Percentiles rank a stretch among this genome's conserved stretches.
Evolutionary conservation across 371 early-diverging fungal species (phyloP).

Genomic region (Haplosporangium sp.): DNA sequence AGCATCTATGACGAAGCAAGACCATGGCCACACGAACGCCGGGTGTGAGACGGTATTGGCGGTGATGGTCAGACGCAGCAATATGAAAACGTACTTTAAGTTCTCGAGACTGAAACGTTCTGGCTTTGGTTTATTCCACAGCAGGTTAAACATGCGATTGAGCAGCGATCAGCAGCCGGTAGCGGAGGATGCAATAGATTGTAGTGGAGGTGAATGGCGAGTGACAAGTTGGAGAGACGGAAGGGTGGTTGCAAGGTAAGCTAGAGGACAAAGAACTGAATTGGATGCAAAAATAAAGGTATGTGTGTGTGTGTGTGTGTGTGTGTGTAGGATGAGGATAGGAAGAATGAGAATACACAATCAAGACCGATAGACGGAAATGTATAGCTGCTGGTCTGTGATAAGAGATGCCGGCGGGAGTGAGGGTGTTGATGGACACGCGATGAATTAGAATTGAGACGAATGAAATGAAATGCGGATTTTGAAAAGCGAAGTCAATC

Average conservation of each 20-base stretch:
- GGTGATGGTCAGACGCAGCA: too few species aligned
- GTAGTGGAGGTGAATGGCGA: background rate
- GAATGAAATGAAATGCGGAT: too few species aligned
- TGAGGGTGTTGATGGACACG: too few species aligned
- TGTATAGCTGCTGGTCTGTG: background rate
- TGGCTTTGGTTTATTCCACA: slow-evolving; percentile 54
- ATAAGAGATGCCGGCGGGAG: background rate
- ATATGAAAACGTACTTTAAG: slow-evolving; percentile 36
- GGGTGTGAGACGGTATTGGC: too few species aligned
- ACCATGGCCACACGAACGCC: background rate
- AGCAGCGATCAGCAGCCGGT: slow-evolving; percentile 7
- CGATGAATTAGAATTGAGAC: too few species aligned
- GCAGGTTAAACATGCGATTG: slow-evolving; percentile 47
- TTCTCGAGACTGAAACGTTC: slow-evolving; percentile 55
- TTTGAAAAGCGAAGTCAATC: too few species aligned
- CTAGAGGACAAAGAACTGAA: background rate
- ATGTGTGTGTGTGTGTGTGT: background rate
- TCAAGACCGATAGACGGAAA: background rate
- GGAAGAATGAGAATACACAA: slow-evolving; percentile 21
- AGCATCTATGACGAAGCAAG: background rate
- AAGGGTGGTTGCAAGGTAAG: background rate
- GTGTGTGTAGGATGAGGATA: background rate
- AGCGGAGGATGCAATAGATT: background rate
- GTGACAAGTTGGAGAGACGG: background rate
- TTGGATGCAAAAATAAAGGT: background rate